Base-by-base conservation (phyloP, 169 alveolate genomes). In the Plasmodium fragile region DNA sequence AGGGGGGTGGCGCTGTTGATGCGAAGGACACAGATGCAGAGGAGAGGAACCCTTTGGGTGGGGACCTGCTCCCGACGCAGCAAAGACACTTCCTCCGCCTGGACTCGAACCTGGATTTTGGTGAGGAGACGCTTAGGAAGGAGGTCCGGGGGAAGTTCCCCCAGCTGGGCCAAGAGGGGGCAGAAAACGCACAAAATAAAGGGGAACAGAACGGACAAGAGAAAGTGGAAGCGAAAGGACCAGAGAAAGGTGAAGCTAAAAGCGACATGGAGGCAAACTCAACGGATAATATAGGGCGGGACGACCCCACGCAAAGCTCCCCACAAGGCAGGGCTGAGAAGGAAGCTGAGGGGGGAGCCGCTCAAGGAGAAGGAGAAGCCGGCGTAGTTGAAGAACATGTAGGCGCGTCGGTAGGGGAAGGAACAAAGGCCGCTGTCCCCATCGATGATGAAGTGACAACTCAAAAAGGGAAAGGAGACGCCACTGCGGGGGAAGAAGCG, bases 61-160 rank as follows among this genome's bases (percentile, higher is more conserved):
- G 36, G 22, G 73, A 81, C 4, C 34, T 81, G 2, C 10, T 81
- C 2, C 49, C 77, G 41, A 34, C 90, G 39, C 59, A 53, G 30
- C 55, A 81, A 25, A 81, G 70, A 22, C 77, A 28, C n/a, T 25
- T 82, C 16, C 49, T 82, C 6, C 81, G 55, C 8, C 25, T 82
- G 71, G 79, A 82, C 28, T 32, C 52, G 22, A 34, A 78, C 16
- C 65, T 34, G 6, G 91, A 82, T 30, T 82, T 82, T 25, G 59
- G 39, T 4, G 75, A 82, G 49, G 72, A 59, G 39, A 10, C 4
- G n/a, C 45, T 16, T 43, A 32, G 45, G 71, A 82, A n/a, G 70
- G 43, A 34, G 22, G 22, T 11, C 25, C 39, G 70, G 36, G 36
- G 39, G 16, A n/a, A 65, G 13, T 65, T 65, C 36, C 75, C 39